Conservation (phyloP, 2,329 filamentous ascomycete species). For the Dothistroma septosporum region DNA sequence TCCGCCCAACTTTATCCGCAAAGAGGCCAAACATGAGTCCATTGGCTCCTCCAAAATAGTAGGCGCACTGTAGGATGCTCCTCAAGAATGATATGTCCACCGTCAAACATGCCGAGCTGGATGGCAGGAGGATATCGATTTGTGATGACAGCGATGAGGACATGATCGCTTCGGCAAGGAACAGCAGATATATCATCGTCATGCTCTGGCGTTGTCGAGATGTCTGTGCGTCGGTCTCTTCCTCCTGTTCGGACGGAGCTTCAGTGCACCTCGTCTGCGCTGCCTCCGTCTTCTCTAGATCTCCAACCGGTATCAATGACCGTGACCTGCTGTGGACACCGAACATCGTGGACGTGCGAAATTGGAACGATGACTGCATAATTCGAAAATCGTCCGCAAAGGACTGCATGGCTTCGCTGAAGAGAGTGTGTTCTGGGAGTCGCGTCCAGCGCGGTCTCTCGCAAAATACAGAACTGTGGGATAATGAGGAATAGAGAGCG, state of each 20-base stretch:
- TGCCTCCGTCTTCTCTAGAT: constrained; percentile 39
- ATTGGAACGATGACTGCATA: neutral
- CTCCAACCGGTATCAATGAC: constrained; percentile 42
- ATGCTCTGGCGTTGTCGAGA: constrained; percentile 30
- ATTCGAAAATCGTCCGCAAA: neutral
- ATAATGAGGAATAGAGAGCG: neutral
- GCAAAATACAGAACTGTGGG: neutral
- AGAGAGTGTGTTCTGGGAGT: constrained; percentile 7
- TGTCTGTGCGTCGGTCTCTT: constrained; percentile 22
- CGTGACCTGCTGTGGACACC: constrained; percentile 42
- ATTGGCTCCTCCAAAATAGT: constrained; percentile 44
- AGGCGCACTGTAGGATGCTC: constrained; percentile 48
- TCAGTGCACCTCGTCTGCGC: constrained; percentile 7
- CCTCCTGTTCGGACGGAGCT: constrained; percentile 25
- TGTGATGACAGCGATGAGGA: constrained; percentile 47
- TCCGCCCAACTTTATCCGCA: constrained; percentile 42
- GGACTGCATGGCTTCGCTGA: neutral
- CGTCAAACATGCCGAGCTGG: constrained; percentile 43
- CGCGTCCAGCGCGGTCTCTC: constrained; percentile 9
- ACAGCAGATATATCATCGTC: constrained; percentile 44
- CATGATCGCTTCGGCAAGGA: constrained; percentile 50
- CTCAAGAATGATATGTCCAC: constrained; percentile 45
- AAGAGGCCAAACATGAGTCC: constrained; percentile 46
- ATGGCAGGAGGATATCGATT: constrained; percentile 44
- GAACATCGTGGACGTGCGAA: constrained; percentile 36